These are phyloP conservation scores for Rubroboletus satanas DNA, from an alignment of 768 basidiomycete genomes.

Conservation along the genomic window DNA sequence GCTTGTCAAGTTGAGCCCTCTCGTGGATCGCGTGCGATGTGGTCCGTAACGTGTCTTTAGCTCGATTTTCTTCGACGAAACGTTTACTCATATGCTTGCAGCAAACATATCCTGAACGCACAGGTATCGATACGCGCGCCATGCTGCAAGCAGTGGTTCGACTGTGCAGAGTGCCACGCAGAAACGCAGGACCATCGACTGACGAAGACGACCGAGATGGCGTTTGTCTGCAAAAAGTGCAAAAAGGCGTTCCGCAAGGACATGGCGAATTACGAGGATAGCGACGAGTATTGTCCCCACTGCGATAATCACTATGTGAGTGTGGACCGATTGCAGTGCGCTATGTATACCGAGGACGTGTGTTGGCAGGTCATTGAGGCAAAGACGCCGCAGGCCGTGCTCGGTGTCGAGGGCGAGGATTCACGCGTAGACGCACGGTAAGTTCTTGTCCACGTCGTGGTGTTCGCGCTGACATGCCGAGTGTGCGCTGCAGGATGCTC, in stretches of 20 bases:
- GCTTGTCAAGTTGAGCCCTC: not conserved
- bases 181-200: conserved; percentile 75
- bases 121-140: conserved; percentile 96
- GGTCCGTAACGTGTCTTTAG: conserved; percentile 18
- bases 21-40: conserved; percentile 16
- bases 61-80: not conserved
- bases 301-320: conserved; percentile 98
- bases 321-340: conserved; percentile 6
- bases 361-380: conserved; percentile 78
- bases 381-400: conserved; percentile 80
- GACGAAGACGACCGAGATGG: conserved; percentile 77
- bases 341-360: not conserved
- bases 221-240: conserved; percentile 83
- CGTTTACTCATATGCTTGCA: conserved; percentile 28
- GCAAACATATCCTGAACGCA: conserved; percentile 95
- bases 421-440: conserved; percentile 83
- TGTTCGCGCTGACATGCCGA: not conserved
- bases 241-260: conserved; percentile 97
- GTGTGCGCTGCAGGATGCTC: conserved; percentile 57
- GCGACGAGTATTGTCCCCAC: conserved; percentile 96
- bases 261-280: conserved; percentile 88
- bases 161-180: conserved; percentile 94
- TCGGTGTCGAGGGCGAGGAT: conserved; percentile 91
- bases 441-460: conserved; percentile 21
- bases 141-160: conserved; percentile 97